Percentiles rank a stretch among this genome's conserved stretches.
These are phyloP conservation scores for Neltuma alba DNA, from an alignment of 306 rosid genomes.

Conservation along the genomic window DNA sequence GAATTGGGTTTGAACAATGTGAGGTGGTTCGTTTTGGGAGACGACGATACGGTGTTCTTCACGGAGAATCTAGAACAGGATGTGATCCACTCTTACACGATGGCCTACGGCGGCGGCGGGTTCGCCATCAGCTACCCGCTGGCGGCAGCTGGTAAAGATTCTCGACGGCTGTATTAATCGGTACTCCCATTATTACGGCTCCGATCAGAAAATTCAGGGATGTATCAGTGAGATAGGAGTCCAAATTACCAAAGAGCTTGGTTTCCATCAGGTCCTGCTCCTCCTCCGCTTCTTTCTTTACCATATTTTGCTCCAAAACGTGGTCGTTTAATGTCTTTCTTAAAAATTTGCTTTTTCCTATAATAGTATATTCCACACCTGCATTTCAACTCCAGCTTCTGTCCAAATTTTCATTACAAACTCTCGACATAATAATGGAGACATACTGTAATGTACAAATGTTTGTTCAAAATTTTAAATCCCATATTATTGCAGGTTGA, in stretches of 20 bases:
- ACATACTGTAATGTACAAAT: not conserved
- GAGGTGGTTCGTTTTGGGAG: slow-evolving; percentile 92
- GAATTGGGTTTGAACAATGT: slow-evolving; percentile 56
- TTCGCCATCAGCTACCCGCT: slow-evolving; percentile 73
- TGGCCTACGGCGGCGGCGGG: slow-evolving; percentile 85
- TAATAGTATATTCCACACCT: not conserved
- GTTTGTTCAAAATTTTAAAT: not conserved
- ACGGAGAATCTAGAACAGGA: slow-evolving; percentile 68
- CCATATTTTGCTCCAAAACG: not conserved
- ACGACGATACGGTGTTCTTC: slow-evolving; percentile 82
- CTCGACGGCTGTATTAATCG: slow-evolving; percentile 79
- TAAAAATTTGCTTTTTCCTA: not conserved
- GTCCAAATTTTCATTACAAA: not conserved
- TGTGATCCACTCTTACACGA: slow-evolving; percentile 48
- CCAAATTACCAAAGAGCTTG: slow-evolving; percentile 67
- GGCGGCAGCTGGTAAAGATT: slow-evolving; percentile 58
- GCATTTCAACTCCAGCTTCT: not conserved
- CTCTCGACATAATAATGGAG: not conserved
- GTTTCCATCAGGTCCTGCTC: slow-evolving; percentile 70
- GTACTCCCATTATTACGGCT: slow-evolving; percentile 55
- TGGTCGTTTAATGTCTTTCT: not conserved
- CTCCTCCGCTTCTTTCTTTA: not conserved
- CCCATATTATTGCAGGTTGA: slow-evolving; percentile 49
- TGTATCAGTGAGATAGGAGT: slow-evolving; percentile 79
- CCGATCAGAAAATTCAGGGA: slow-evolving; percentile 71